Conservation (phyloP, 1,284 basidiomycete genomes). For the Apiotrichum domesticum region DNA sequence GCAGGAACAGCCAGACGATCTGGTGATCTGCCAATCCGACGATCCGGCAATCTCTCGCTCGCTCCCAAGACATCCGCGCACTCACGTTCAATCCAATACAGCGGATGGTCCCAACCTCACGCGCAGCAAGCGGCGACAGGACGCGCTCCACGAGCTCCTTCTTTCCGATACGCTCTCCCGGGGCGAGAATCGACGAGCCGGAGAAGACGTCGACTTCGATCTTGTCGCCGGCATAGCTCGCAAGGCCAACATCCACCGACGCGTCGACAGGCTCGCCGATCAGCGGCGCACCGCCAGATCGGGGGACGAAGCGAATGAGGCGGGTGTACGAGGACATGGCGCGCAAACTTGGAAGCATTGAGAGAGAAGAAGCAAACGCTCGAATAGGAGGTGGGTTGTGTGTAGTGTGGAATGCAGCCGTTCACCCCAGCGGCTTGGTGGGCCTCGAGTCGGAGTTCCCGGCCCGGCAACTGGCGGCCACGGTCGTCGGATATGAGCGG, state of each 20-base stretch:
- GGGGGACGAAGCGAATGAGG: slow-evolving; percentile 39
- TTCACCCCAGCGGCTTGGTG: too few species aligned
- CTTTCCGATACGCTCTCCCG: slow-evolving; percentile 39
- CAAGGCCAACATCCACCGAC: slow-evolving; percentile 44
- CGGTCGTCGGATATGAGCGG: too few species aligned
- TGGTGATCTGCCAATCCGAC: not conserved
- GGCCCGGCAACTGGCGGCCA: too few species aligned
- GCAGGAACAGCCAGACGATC: not conserved
- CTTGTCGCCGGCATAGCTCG: slow-evolving; percentile 24
- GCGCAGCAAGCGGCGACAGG: slow-evolving; percentile 36
- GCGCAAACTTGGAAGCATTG: slow-evolving; percentile 10
- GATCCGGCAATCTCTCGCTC: not conserved
- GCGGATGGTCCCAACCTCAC: slow-evolving; percentile 42
- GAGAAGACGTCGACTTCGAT: slow-evolving; percentile 39
- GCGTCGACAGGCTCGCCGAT: slow-evolving; percentile 43
- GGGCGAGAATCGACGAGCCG: slow-evolving; percentile 31
- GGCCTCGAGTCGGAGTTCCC: too few species aligned
- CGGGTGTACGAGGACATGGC: slow-evolving; percentile 26
- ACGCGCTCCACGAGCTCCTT: slow-evolving; percentile 30
- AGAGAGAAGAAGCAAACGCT: not conserved
- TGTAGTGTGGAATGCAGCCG: not conserved
- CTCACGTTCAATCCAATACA: slow-evolving; percentile 44
- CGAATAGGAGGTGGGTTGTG: not conserved
- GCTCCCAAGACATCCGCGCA: not conserved
- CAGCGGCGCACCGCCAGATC: slow-evolving; percentile 8